Conservation (phyloP, 768 basidiomycete species). For the Suillus clintonianus region DNA sequence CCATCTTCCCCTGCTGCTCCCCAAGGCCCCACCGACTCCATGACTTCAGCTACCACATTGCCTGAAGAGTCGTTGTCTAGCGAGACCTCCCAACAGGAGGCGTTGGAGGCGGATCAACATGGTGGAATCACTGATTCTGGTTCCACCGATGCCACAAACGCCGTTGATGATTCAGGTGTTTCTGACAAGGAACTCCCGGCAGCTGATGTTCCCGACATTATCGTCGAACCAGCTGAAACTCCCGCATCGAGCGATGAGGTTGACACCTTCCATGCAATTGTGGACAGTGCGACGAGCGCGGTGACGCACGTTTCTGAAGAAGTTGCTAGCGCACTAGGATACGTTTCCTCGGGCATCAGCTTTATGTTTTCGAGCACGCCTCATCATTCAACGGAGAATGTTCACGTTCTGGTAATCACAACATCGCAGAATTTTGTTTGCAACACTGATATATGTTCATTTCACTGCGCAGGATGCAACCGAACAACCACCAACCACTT, state of each 20-base stretch:
- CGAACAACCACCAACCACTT: conserved; percentile 9
- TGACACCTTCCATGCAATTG: background rate
- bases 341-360: background rate
- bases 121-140: background rate
- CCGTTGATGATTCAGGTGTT: background rate
- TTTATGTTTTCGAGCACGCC: background rate
- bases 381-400: background rate
- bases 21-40: conserved; percentile 12
- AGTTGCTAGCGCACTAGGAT: background rate
- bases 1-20: background rate
- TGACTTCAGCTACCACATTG: background rate
- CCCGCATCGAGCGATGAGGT: background rate
- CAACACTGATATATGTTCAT: background rate
- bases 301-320: background rate
- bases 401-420: background rate
- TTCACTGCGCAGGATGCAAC: background rate
- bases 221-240: background rate
- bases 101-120: background rate
- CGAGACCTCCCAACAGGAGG: background rate
- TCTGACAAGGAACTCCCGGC: background rate
- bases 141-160: background rate
- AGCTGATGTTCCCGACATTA: background rate
- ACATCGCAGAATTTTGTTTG: background rate
- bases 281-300: background rate
- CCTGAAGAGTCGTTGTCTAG: background rate